A percentile compares a stretch with the other conserved stretches of the same genome.
Conservation (phyloP, 2,329 filamentous ascomycete species). For the Alternaria triticimaculans region DNA sequence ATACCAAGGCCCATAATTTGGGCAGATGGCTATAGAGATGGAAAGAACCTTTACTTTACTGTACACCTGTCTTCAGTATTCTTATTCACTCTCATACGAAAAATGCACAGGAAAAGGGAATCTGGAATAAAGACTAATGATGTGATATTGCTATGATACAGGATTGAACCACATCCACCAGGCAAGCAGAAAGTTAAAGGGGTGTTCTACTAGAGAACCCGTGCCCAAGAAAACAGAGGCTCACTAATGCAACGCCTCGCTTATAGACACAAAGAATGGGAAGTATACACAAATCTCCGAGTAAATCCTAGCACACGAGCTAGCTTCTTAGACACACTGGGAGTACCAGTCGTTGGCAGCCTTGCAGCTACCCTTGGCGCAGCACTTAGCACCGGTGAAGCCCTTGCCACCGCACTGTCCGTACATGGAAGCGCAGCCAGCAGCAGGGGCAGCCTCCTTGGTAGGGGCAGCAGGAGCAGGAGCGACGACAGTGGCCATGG, state of each 20-base stretch:
- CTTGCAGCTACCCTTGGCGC: conserved; percentile 24
- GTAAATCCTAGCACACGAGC: neutral
- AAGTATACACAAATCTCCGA: neutral
- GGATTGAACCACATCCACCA: neutral
- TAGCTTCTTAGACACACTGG: conserved; percentile 16
- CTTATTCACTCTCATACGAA: neutral
- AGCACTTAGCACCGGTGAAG: conserved; percentile 22
- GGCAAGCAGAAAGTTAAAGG: neutral
- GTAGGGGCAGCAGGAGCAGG: neutral
- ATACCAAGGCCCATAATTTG: too few species aligned
- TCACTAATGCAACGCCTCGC: neutral
- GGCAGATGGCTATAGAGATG: too few species aligned
- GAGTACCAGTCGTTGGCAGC: conserved; percentile 24
- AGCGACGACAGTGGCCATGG: neutral
- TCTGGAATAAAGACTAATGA: neutral
- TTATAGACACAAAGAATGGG: neutral
- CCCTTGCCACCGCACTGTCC: conserved; percentile 25
- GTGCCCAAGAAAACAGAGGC: neutral
- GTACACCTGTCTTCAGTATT: too few species aligned
- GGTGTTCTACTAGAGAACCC: neutral
- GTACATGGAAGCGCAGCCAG: conserved; percentile 15
- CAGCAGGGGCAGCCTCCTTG: neutral
- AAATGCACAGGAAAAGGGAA: neutral
- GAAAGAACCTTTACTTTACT: too few species aligned
- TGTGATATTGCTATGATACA: neutral